These are phyloP conservation scores for Aspergillus alliaceus DNA, from an alignment of 2,329 filamentous ascomycete genomes.

Conservation along the genomic window DNA sequence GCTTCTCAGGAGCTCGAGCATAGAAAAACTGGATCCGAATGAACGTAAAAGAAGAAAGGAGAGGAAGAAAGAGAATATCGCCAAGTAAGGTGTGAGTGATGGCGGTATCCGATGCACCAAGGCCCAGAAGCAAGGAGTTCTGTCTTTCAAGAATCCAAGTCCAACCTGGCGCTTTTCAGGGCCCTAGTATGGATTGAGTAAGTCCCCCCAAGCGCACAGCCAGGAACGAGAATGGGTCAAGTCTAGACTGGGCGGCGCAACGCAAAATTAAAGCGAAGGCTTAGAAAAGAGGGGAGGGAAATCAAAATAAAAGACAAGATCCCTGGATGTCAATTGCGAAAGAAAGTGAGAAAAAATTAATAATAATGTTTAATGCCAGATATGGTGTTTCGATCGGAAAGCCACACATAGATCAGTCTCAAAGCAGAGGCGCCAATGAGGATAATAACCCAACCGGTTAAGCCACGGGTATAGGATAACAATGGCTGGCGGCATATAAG, in stretches of 20 bases:
- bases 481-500: neutral
- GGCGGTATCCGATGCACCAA: neutral
- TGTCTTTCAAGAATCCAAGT: neutral
- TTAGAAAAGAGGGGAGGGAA: neutral
- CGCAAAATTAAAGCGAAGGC: neutral
- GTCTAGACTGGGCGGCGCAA: neutral
- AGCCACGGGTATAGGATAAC: neutral
- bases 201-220: neutral
- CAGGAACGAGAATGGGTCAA: neutral
- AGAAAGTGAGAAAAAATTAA: neutral
- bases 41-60: neutral
- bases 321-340: neutral
- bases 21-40: neutral
- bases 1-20: neutral
- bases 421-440: neutral
- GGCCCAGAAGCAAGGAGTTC: slow-evolving; percentile 4
- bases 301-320: neutral
- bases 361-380: neutral
- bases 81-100: neutral
- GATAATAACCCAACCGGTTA: neutral
- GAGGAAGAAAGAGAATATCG: neutral
- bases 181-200: slow-evolving; percentile 1
- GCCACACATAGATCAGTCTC: neutral
- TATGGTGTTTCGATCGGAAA: neutral
- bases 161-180: neutral